Base-by-base conservation (phyloP, 2,329 filamentous ascomycete species). In the Scedosporium aurantiacum region DNA sequence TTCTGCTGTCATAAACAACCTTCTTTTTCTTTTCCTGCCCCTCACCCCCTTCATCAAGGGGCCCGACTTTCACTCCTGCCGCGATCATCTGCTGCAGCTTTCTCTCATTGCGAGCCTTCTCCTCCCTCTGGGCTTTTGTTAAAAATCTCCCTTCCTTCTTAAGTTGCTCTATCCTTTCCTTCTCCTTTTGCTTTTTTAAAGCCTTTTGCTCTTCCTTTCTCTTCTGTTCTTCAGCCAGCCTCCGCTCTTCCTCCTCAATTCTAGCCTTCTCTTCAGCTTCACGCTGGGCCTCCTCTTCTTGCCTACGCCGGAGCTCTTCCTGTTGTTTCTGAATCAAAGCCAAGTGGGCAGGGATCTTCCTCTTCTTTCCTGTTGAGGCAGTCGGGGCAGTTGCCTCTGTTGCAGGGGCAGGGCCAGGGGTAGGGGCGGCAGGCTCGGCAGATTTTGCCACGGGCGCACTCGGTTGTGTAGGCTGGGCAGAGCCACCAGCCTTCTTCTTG, bases 111-210 rank as follows among this genome's bases (percentile, higher is more conserved):
- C 86, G 83, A 25, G 87, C 86, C 76, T 91, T 90, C 70, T 90
- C 88, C 68, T 92, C 89, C 70, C 86, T 89, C 71, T 95, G 89
- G 14, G 90, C 89, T 75, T 93, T 92, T 66, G 90, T 93, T 69
- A 93, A 77, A 74, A 88, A 93, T 70, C 90, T 93, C 72, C 90
- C 90, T 72, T 91, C 89, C 73, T 89, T 90, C 82, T 93, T 94
- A 62, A 91, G 82, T 76, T 93, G 87, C 70, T 94, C 90, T 63
- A 93, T 86, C 74, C 83, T 90, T 73, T 92, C 88, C 78, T 89
- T 93, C 69, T 95, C 90, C 71, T 84, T 91, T 69, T 91, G 89
- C 79, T 93, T 94, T 80, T 89, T 93, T 52, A 85, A 75, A 1
- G 85, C 85, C 74, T 84, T 90, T 59, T 85, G 84, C 70, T 93